These are phyloP conservation scores for Leishmania martiniquensis DNA, from an alignment of 208 protist genomes.

Conservation along the genomic window DNA sequence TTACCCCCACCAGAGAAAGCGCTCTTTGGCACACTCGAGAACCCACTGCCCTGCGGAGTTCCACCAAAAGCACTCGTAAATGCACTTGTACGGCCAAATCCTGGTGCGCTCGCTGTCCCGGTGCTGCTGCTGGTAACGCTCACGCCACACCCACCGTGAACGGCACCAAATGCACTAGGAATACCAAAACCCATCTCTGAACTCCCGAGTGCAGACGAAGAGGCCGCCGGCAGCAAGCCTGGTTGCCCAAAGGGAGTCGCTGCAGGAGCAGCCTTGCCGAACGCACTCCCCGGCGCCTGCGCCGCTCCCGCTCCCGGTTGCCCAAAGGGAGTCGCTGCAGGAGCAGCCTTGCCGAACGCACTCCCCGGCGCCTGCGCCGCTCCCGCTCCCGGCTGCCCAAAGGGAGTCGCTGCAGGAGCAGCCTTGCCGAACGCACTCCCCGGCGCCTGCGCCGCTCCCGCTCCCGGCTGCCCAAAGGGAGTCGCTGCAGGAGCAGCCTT, in stretches of 20 bases:
- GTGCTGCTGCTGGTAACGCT: neutral
- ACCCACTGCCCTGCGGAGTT: conserved; percentile 10
- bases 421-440: conserved; percentile 3
- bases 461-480: neutral
- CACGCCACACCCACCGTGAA: neutral
- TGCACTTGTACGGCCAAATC: conserved; percentile 7
- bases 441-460: neutral
- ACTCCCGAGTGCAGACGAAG: neutral
- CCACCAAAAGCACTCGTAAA: conserved; percentile 34
- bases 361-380: neutral
- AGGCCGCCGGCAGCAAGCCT: no score
- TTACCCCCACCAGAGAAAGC: conserved; percentile 30
- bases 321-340: conserved; percentile 3
- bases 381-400: neutral
- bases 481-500: neutral
- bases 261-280: conserved; percentile 1
- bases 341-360: conserved; percentile 4
- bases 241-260: conserved; percentile 4
- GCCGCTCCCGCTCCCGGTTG: neutral
- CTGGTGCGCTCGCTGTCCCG: neutral
- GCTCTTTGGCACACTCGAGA: conserved; percentile 27
- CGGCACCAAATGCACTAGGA: neutral
- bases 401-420: neutral
- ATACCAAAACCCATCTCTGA: neutral
- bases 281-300: neutral